A percentile compares a stretch with the other conserved stretches of the same genome.
These are phyloP conservation scores for Flaveria bidentis DNA, from an alignment of 129 eudicot genomes.

Conservation along the genomic window DNA sequence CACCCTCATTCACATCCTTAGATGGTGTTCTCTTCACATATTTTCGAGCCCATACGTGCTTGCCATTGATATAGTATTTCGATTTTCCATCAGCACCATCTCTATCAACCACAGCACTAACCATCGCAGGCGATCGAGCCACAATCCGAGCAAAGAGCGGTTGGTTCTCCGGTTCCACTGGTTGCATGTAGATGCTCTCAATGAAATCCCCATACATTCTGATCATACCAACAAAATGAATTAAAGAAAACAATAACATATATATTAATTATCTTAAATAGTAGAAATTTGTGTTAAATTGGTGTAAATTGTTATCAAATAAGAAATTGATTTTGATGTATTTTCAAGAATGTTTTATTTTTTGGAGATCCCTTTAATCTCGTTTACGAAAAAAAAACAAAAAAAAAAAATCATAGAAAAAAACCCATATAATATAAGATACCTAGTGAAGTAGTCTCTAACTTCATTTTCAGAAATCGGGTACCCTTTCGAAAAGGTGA, in stretches of 20 bases:
- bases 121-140: conserved; percentile 30
- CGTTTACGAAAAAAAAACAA: too few relatives aligned
- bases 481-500: conserved; percentile 63
- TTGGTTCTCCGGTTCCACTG: conserved; percentile 38
- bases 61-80: conserved; percentile 49
- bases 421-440: neutral
- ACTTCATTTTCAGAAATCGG: conserved; percentile 48
- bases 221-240: neutral
- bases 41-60: conserved; percentile 61
- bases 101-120: conserved; percentile 33
- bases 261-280: neutral
- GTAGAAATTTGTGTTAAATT: too few relatives aligned
- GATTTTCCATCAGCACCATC: conserved; percentile 38
- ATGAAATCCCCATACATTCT: conserved; percentile 53
- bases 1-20: conserved; percentile 6
- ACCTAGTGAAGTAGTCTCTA: conserved; percentile 49
- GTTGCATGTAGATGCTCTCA: conserved; percentile 47
- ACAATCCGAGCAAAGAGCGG: conserved; percentile 48
- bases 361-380: too few relatives aligned
- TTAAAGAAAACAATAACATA: neutral
- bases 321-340: too few relatives aligned
- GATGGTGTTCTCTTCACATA: conserved; percentile 35
- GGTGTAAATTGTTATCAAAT: too few relatives aligned
- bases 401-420: too few relatives aligned
- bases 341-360: too few relatives aligned